Conservation (phyloP, 208 protist species). For the Trypanosoma theileri region DNA sequence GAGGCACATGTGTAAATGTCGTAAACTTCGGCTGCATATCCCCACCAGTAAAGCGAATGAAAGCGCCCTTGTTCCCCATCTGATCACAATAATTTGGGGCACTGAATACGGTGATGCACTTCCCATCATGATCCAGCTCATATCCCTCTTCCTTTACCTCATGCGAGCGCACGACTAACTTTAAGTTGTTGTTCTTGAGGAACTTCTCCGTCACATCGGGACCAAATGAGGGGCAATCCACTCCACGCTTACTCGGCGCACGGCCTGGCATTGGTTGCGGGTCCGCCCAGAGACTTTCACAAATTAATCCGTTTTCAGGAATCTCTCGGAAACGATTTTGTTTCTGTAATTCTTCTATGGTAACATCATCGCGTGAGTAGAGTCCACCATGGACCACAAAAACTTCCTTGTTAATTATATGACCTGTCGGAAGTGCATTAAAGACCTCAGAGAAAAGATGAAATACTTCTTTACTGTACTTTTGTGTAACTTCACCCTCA, state of each 20-base stretch:
- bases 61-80: conserved; percentile 92
- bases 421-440: conserved; percentile 92
- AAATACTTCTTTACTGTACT: conserved; percentile 93
- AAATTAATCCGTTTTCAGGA: conserved; percentile 94
- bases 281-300: conserved; percentile 97
- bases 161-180: conserved; percentile 96
- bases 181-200: conserved; percentile 93
- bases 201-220: conserved; percentile 97
- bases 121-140: conserved; percentile 92
- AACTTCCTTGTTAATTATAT: conserved; percentile 92
- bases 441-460: conserved; percentile 96
- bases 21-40: conserved; percentile 79
- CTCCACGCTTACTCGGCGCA: conserved; percentile 94
- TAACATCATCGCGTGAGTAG: conserved; percentile 95
- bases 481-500: conserved; percentile 96
- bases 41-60: conserved; percentile 83
- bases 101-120: conserved; percentile 96
- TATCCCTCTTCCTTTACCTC: conserved; percentile 97
- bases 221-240: conserved; percentile 95
- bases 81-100: conserved; percentile 99
- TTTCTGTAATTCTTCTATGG: conserved; percentile 95
- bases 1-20: conserved; percentile 63
- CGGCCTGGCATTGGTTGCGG: conserved; percentile 93
- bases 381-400: conserved; percentile 97
- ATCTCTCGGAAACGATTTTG: conserved; percentile 94